These are phyloP conservation scores for Flaveria trinervia DNA, from an alignment of 129 eudicot genomes.

Conservation along the genomic window DNA sequence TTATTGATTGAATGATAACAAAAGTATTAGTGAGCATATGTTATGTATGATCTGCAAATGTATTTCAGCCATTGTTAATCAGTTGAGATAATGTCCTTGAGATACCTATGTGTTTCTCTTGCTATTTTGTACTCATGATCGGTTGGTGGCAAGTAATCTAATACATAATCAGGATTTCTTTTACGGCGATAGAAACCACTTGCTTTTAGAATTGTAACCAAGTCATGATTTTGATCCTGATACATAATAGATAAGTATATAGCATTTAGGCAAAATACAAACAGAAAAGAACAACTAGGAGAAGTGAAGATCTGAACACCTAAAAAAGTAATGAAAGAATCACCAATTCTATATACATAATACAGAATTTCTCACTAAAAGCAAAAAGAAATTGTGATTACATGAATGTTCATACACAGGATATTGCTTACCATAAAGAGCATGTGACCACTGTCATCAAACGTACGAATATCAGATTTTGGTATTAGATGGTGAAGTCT, in stretches of 20 bases:
- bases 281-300: not conserved
- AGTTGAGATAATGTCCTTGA: not conserved
- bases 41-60: not conserved
- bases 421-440: slow-evolving; percentile 35
- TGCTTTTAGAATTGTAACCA: slow-evolving; percentile 54
- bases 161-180: slow-evolving; percentile 48
- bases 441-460: slow-evolving; percentile 35
- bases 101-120: slow-evolving; percentile 54
- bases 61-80: slow-evolving; percentile 7
- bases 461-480: slow-evolving; percentile 40
- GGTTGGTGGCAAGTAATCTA: slow-evolving; percentile 76
- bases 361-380: too few species aligned
- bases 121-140: slow-evolving; percentile 46
- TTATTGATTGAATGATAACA: not conserved
- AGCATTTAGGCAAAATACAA: not conserved
- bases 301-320: too few species aligned
- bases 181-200: slow-evolving; percentile 69
- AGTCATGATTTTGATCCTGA: slow-evolving; percentile 62
- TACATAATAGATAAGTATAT: not conserved
- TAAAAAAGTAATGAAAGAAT: not conserved
- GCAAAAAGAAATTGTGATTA: too few species aligned
- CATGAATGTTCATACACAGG: not conserved
- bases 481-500: slow-evolving; percentile 34
- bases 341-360: not conserved
- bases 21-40: slow-evolving; percentile 10